Percentiles rank a stretch among this genome's conserved stretches.
Conservation (phyloP, 1,139 yeast genomes). For the Suzukiozyma palmioleophila region DNA sequence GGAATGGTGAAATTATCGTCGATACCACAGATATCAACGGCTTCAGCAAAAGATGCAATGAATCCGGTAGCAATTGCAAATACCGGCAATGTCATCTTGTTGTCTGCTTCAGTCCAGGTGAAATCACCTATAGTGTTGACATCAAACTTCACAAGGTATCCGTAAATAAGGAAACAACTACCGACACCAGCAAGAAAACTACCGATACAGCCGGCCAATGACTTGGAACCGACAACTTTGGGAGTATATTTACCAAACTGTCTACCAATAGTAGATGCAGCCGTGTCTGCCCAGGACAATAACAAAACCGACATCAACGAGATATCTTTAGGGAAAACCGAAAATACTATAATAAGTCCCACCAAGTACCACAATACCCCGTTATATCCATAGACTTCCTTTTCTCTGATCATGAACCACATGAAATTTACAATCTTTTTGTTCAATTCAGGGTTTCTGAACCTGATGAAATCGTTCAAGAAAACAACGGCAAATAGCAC, state of each 20-base stretch:
- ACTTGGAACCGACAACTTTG: conserved; percentile 64
- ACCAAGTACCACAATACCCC: conserved; percentile 84
- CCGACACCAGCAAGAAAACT: conserved; percentile 73
- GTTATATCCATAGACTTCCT: conserved; percentile 64
- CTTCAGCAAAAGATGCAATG: conserved; percentile 83
- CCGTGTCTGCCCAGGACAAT: conserved; percentile 95
- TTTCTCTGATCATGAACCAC: conserved; percentile 81
- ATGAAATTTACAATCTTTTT: conserved; percentile 56
- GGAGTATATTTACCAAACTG: conserved; percentile 82
- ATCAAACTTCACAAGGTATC: conserved; percentile 61
- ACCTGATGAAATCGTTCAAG: conserved; percentile 64
- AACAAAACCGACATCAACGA: conserved; percentile 69
- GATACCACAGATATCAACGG: conserved; percentile 63
- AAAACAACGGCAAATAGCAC: conserved; percentile 53
- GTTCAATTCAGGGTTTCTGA: conserved; percentile 59
- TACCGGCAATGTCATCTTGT: conserved; percentile 47
- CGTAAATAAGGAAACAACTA: conserved; percentile 65
- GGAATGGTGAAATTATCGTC: conserved; percentile 97
- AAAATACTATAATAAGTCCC: conserved; percentile 71
- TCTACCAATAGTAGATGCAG: conserved; percentile 92
- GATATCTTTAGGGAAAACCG: conserved; percentile 74
- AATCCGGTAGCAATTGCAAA: conserved; percentile 67
- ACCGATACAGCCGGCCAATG: conserved; percentile 85
- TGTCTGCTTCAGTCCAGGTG: conserved; percentile 62
- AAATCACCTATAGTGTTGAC: conserved; percentile 51